Evolutionary conservation across 2,329 filamentous ascomycete species (phyloP), one percentile per base, ranked within the genome.

Genomic region (Davidsoniella neocaledoniae): DNA sequence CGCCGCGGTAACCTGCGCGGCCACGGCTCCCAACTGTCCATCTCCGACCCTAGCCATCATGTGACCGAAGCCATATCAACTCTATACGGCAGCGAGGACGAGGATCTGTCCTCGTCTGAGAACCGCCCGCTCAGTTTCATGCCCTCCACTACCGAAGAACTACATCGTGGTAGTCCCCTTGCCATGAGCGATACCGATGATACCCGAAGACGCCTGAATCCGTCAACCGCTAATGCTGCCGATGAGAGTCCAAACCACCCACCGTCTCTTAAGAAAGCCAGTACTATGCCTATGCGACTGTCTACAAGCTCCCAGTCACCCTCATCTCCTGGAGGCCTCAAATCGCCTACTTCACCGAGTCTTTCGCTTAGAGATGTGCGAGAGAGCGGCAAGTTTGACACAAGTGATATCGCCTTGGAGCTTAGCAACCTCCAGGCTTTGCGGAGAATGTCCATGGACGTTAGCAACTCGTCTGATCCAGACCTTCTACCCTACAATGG

Each of bases 31-130:
- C 72, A 77, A 58, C 67, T 77, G 46, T 79, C 75, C 51, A 78
- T 94, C 63, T 91, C 84, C 64, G 87, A 94, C 66, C 83, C 88
- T 54, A 86, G 76, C 66, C 86, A 94, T 67, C 88, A 94, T 75
- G 86, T 94, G 62, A 94, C 87, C 51, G 88, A 94, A 64, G 83
- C 86, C 53, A 94, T 94, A 64, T 86, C 86, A 48, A 87, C 87
- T 58, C 76, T 94, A 66, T 94, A 95, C 66, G 85, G 83, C 59
- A 82, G 86, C 60, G 76, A 78, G 59, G 77, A 80, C 57, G 76
- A 85, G 58, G 73, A 76, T 57, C 76, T 66, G 2, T 73, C 77
- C 56, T 76, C 65, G 14, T 41, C 42, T 3, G 29, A 40, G 10
- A 64, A 68, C 39, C 77, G 83, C 43, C 84, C 84, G 36, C 66